These are phyloP conservation scores for Terana coerulea DNA, from an alignment of 768 basidiomycete species.

Conservation along the genomic window DNA sequence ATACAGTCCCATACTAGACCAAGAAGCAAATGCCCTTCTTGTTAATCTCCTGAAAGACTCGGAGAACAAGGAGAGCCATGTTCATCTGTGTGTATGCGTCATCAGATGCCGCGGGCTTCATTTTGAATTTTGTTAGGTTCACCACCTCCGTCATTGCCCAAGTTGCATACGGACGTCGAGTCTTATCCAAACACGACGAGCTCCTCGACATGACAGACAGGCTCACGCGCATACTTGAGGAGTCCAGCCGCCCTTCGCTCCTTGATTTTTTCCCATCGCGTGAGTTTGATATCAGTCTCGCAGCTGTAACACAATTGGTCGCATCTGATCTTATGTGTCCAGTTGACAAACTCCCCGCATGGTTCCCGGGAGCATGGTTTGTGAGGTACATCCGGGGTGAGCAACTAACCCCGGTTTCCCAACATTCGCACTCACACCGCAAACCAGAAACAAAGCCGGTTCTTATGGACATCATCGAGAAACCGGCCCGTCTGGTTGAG, in stretches of 20 bases:
- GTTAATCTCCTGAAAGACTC: no score
- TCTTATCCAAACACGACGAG: background rate
- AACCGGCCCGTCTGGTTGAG: background rate
- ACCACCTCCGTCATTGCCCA: no score
- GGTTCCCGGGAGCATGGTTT: slow-evolving; percentile 3
- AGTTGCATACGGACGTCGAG: no score
- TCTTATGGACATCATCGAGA: background rate
- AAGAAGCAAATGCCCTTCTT: no score
- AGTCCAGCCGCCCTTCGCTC: background rate
- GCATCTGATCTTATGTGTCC: background rate
- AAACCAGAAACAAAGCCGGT: background rate
- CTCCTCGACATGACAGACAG: background rate
- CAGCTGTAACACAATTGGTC: background rate
- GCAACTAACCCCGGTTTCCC: background rate
- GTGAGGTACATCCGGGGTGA: background rate
- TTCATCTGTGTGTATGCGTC: no score
- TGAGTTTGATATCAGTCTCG: background rate
- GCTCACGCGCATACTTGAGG: background rate
- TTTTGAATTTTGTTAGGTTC: no score
- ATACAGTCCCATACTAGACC: background rate
- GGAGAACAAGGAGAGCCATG: no score
- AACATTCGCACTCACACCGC: background rate
- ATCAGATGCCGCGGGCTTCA: no score
- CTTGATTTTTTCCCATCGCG: background rate
- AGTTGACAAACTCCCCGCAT: background rate